Percentiles rank a stretch among this genome's conserved stretches.
Evolutionary conservation across 2,329 filamentous ascomycete genomes (phyloP).

Genomic region (Exophiala sideris): DNA sequence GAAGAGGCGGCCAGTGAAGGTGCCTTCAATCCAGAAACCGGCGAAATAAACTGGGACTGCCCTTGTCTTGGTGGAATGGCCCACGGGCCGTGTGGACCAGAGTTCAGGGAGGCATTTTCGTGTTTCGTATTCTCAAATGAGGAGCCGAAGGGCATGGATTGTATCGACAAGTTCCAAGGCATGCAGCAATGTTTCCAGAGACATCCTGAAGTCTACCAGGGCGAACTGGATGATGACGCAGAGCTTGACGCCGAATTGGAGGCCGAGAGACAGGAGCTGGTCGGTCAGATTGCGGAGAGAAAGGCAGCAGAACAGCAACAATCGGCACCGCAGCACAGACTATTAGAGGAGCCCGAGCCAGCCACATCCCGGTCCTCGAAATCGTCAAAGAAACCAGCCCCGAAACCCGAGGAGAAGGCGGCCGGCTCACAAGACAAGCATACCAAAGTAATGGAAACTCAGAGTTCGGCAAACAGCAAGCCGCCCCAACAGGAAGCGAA

Average conservation of each 20-base stretch:
- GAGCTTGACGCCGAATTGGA: constrained; percentile 45
- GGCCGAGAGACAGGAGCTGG: constrained; percentile 32
- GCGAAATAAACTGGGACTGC: constrained; percentile 99
- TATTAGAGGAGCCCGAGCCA: constrained; percentile 23
- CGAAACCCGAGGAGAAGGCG: neutral
- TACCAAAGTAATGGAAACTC: neutral
- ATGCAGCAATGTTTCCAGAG: constrained; percentile 97
- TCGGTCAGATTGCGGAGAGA: constrained; percentile 28
- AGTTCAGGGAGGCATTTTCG: constrained; percentile 94
- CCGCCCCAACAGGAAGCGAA: constrained; percentile 1
- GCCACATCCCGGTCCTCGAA: constrained; percentile 2
- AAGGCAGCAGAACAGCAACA: constrained; percentile 19
- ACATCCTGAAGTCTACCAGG: constrained; percentile 89
- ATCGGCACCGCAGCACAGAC: constrained; percentile 7
- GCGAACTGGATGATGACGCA: constrained; percentile 77
- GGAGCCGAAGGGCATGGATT: constrained; percentile 96
- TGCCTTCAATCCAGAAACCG: constrained; percentile 96
- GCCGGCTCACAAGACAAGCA: neutral
- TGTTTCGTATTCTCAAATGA: constrained; percentile 96
- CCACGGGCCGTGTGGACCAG: constrained; percentile 87
- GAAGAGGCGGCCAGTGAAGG: constrained; percentile 82
- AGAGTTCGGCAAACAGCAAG: neutral
- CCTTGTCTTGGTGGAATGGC: constrained; percentile 97
- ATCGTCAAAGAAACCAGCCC: constrained; percentile 1
- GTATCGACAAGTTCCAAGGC: constrained; percentile 93